Percentiles rank a stretch among this genome's conserved stretches.
Evolutionary conservation across 2,329 filamentous ascomycete genomes (phyloP).

Genomic region (Fusarium xyrophilum): DNA sequence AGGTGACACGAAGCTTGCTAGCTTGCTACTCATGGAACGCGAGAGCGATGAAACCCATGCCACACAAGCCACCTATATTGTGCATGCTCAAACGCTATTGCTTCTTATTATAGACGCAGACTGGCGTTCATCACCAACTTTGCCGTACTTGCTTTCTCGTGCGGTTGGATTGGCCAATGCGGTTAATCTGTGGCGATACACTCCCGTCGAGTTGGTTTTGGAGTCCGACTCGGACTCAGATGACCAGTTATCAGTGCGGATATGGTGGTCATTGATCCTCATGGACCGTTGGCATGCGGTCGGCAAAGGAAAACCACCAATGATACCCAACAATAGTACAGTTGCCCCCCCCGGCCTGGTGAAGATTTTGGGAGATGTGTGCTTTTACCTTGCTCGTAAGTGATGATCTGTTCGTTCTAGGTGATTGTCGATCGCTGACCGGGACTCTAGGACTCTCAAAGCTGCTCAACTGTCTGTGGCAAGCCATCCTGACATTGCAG

Average conservation of each 20-base stretch:
- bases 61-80: constrained; percentile 53
- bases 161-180: constrained; percentile 71
- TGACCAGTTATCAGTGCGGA: constrained; percentile 66
- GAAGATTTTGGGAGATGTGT: constrained; percentile 65
- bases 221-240: constrained; percentile 69
- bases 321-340: constrained; percentile 68
- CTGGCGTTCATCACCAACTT: constrained; percentile 56
- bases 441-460: constrained; percentile 59
- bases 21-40: constrained; percentile 59
- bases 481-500: constrained; percentile 48
- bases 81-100: constrained; percentile 72
- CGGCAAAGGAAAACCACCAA: constrained; percentile 67
- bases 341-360: constrained; percentile 67
- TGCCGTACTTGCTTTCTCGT: constrained; percentile 63
- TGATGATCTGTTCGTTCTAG: constrained; percentile 30
- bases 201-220: constrained; percentile 53
- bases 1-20: constrained; percentile 54
- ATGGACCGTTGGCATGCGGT: constrained; percentile 77
- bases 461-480: constrained; percentile 55
- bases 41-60: constrained; percentile 53
- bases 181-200: constrained; percentile 62
- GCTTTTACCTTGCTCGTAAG: constrained; percentile 71
- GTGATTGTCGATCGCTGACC: constrained; percentile 11
- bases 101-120: constrained; percentile 72
- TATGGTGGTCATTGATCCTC: constrained; percentile 76